Conservation (phyloP, 306 rosid genomes). For the Dalbergia cochinchinensis region DNA sequence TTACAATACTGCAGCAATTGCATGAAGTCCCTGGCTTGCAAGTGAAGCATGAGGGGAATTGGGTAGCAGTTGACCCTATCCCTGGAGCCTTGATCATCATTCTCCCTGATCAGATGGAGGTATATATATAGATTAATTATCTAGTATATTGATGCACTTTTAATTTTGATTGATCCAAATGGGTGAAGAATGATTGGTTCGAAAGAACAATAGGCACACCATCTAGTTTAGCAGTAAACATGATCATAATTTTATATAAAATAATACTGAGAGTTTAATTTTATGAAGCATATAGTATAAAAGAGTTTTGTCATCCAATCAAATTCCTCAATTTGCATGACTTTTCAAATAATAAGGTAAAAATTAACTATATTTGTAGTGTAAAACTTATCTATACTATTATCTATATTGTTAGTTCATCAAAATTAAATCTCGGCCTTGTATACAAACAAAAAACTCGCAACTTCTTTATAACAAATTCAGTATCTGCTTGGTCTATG, state of each 20-base stretch:
- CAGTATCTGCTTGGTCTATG: neutral
- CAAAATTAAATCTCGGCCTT: too few species aligned
- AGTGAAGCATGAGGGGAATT: conserved; percentile 21
- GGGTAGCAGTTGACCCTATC: conserved; percentile 33
- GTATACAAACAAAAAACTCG: too few species aligned
- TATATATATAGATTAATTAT: neutral
- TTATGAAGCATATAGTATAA: too few species aligned
- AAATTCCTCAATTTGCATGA: too few species aligned
- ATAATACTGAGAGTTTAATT: neutral
- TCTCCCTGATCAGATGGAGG: conserved; percentile 44
- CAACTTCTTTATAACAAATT: neutral
- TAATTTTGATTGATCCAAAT: neutral
- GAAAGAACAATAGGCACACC: neutral
- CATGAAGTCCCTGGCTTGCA: conserved; percentile 39
- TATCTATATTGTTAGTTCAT: too few species aligned
- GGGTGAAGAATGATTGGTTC: neutral
- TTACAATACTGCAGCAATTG: conserved; percentile 20
- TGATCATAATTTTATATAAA: neutral
- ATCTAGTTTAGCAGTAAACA: neutral
- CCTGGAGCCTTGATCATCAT: conserved; percentile 41
- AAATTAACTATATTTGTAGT: too few species aligned
- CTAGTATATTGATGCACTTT: neutral
- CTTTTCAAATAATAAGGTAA: too few species aligned
- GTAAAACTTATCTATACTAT: too few species aligned
- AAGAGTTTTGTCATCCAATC: too few species aligned